Evolutionary conservation across 1,139 yeast genomes (phyloP), one percentile per base, ranked within the genome.

Genomic region (Komagataea norvegica): DNA sequence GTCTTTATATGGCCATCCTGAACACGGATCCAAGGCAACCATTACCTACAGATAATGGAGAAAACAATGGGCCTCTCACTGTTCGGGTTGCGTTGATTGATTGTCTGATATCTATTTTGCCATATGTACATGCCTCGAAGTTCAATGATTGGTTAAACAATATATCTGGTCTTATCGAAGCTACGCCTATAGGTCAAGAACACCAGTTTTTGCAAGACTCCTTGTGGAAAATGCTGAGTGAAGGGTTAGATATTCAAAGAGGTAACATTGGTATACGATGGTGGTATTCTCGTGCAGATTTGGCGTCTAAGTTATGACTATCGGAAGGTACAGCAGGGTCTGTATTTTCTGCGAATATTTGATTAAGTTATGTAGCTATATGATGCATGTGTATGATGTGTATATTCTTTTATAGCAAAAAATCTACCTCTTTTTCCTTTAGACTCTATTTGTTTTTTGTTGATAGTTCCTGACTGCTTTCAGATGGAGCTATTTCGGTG

Each of bases 241-340:
- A 69, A 44, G 66, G 60, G 8, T 64, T 77, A 44, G 84, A 79
- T 46, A 64, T 78, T 40, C 74, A 75, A 46, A 63, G 84, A 45
- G 74, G 81, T 4, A 79, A 74, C 37, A 49, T 78, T 27, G 91
- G 81, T 3, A 72, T 79, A 40, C 59, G 62, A 23, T 83, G 89
- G 88, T 83, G 84, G 83, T 77, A 74, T 46, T 39, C 42, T 11
- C 36, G 40, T n/a, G 29, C 24, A 18, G 34, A 26, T 17, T 13
- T 37, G 15, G 42, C 33, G n/a, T 19, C 41, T 1, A 41, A 41
- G 17, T 9, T 43, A 10, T 33, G 27, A 27, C 11, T 21, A 11
- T 8, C 11, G 8, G 11, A 21, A 21, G 24, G 24, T n/a, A n/a
- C n/a, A n/a, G n/a, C n/a, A n/a, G n/a, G n/a, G n/a, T n/a, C n/a